Conservation (phyloP, 495 filamentous ascomycete genomes). For the Xylaria flabelliformis region DNA sequence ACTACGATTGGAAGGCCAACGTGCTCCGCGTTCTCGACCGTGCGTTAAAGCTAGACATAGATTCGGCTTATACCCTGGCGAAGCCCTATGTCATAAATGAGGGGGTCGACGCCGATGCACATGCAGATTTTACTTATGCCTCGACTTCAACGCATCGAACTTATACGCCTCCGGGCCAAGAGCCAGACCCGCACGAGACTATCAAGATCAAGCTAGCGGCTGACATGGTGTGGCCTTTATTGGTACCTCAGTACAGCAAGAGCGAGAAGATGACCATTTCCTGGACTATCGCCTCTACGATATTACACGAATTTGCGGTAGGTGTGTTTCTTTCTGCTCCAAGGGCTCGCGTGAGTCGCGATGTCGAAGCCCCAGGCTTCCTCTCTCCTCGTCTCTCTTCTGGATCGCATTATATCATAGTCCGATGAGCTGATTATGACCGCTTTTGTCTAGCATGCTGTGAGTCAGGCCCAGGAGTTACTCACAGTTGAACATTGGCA, state of each 20-base stretch:
- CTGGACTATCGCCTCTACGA: conserved; percentile 33
- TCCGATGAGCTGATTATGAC: conserved; percentile 19
- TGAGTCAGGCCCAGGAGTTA: conserved; percentile 23
- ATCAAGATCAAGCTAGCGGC: conserved; percentile 25
- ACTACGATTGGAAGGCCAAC: conserved; percentile 28
- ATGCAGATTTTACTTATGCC: neutral
- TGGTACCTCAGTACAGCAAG: conserved; percentile 36
- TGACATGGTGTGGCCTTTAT: conserved; percentile 46
- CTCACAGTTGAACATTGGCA: neutral
- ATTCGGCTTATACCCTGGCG: neutral
- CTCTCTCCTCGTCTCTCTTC: neutral
- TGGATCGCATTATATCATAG: neutral
- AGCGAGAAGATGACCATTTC: conserved; percentile 42
- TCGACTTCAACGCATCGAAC: neutral
- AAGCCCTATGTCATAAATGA: neutral
- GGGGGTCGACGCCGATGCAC: neutral
- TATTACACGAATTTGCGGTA: conserved; percentile 47
- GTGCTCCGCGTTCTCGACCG: conserved; percentile 5
- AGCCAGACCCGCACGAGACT: too few species aligned
- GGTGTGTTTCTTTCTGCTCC: neutral
- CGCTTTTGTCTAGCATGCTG: conserved; percentile 35
- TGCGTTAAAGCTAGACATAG: conserved; percentile 19
- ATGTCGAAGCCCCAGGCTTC: neutral
- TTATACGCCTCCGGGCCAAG: neutral
- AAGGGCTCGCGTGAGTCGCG: conserved; percentile 8